Conservation (phyloP, 2,329 filamentous ascomycete genomes). For the Magnaporthiopsis incrustans region DNA sequence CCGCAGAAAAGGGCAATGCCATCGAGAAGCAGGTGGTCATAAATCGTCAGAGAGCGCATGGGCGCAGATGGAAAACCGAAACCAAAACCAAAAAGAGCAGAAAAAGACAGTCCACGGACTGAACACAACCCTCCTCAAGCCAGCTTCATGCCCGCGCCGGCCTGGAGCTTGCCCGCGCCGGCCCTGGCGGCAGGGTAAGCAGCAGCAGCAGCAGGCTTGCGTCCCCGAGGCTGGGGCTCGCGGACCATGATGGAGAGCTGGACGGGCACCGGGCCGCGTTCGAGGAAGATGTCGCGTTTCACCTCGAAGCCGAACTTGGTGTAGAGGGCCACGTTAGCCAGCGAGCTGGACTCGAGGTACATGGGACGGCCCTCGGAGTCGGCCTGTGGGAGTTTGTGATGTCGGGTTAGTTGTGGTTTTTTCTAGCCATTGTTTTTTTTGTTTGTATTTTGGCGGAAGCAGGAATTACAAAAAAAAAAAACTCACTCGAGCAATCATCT, state of each 20-base stretch:
- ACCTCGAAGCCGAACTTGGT: constrained; percentile 65
- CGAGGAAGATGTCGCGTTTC: constrained; percentile 54
- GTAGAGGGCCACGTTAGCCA: constrained; percentile 63
- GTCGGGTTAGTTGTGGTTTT: neutral
- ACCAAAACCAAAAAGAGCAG: neutral
- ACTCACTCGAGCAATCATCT: constrained; percentile 56
- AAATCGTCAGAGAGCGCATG: neutral
- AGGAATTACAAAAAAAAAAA: neutral
- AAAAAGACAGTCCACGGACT: neutral
- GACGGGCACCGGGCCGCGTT: constrained; percentile 49
- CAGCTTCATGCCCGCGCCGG: neutral
- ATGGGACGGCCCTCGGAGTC: constrained; percentile 60
- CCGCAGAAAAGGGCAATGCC: neutral
- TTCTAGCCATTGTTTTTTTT: neutral
- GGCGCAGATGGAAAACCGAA: too few relatives aligned
- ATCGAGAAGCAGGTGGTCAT: neutral
- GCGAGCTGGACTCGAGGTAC: constrained; percentile 72
- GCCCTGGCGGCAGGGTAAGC: neutral
- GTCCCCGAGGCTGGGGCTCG: constrained; percentile 41
- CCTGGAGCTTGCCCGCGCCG: constrained; percentile 6
- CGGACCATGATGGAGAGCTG: constrained; percentile 75
- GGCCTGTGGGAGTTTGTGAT: constrained; percentile 35
- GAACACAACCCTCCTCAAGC: neutral
- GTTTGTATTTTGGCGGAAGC: too few relatives aligned
- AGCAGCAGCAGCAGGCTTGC: too few relatives aligned